Conservation (phyloP, 2,329 filamentous ascomycete species). For the Botrytis cinerea region DNA sequence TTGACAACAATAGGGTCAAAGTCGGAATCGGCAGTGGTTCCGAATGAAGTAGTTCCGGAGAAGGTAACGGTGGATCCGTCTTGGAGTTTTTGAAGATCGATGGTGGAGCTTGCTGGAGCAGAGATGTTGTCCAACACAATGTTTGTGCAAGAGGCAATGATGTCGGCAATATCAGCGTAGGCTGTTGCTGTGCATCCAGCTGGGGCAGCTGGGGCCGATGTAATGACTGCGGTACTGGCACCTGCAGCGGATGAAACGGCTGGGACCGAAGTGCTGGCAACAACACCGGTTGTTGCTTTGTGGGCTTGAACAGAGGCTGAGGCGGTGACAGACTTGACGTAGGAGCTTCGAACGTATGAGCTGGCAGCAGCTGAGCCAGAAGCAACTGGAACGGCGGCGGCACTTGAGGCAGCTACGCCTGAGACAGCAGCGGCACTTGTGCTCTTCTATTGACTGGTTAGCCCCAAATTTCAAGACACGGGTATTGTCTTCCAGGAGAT, state of each 20-base stretch:
- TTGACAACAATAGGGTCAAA: conserved; percentile 54
- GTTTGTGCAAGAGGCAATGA: conserved; percentile 45
- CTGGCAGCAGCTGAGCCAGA: background rate
- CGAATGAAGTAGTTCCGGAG: conserved; percentile 65
- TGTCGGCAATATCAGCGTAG: conserved; percentile 45
- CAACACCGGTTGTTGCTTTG: background rate
- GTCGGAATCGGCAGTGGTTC: conserved; percentile 64
- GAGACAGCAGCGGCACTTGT: background rate
- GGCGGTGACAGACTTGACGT: background rate
- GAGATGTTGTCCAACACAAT: conserved; percentile 47
- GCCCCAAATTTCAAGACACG: background rate
- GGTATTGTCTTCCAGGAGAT: background rate
- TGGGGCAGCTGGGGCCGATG: background rate
- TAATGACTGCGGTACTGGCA: background rate
- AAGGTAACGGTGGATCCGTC: conserved; percentile 56
- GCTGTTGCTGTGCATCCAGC: conserved; percentile 54
- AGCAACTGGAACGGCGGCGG: background rate
- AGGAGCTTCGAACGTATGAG: background rate
- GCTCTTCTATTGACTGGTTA: conserved; percentile 3
- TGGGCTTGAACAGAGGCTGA: background rate
- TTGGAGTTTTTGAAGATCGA: conserved; percentile 46
- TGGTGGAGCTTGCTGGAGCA: conserved; percentile 44
- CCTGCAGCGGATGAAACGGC: background rate
- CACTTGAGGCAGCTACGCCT: background rate
- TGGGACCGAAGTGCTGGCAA: background rate